Evolutionary conservation across 345 rosid genomes (phyloP).

Genomic region (Dimocarpus longan): DNA sequence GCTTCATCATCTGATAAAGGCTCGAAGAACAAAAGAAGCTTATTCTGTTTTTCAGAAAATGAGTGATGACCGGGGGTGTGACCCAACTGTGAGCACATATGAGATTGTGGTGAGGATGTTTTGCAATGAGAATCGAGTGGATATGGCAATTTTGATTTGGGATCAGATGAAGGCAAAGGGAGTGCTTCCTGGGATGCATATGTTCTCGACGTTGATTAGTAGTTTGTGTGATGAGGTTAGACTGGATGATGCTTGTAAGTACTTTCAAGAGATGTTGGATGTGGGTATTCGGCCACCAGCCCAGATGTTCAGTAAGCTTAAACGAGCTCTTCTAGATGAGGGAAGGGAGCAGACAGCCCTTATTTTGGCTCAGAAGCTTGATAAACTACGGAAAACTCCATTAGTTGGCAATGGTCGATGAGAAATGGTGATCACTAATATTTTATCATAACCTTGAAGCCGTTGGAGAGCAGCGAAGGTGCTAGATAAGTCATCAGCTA

Average conservation of each 20-base stretch:
- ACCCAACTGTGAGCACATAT: conserved; percentile 70
- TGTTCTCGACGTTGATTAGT: conserved; percentile 70
- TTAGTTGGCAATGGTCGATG: conserved; percentile 34
- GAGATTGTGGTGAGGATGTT: conserved; percentile 87
- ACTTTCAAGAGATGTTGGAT: conserved; percentile 82
- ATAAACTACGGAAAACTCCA: conserved; percentile 64
- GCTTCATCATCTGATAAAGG: conserved; percentile 63
- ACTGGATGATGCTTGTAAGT: conserved; percentile 79
- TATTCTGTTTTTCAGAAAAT: conserved; percentile 60
- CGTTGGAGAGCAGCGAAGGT: neutral
- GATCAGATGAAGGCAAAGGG: conserved; percentile 76
- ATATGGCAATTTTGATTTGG: conserved; percentile 70
- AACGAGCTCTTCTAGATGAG: conserved; percentile 61
- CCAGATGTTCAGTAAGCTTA: conserved; percentile 70
- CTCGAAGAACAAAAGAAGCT: conserved; percentile 56
- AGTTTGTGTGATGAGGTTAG: conserved; percentile 58
- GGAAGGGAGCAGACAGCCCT: conserved; percentile 58
- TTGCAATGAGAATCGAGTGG: conserved; percentile 61
- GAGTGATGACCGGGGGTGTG: conserved; percentile 41
- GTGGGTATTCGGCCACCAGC: conserved; percentile 84
- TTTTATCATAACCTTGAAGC: neutral
- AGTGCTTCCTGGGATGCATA: conserved; percentile 84
- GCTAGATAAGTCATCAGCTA: neutral
- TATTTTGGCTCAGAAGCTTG: conserved; percentile 54
- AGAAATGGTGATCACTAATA: neutral